Evolutionary conservation across 2,329 filamentous ascomycete species (phyloP), one percentile per base, ranked within the genome.

Genomic region (Diaporthe australafricana): DNA sequence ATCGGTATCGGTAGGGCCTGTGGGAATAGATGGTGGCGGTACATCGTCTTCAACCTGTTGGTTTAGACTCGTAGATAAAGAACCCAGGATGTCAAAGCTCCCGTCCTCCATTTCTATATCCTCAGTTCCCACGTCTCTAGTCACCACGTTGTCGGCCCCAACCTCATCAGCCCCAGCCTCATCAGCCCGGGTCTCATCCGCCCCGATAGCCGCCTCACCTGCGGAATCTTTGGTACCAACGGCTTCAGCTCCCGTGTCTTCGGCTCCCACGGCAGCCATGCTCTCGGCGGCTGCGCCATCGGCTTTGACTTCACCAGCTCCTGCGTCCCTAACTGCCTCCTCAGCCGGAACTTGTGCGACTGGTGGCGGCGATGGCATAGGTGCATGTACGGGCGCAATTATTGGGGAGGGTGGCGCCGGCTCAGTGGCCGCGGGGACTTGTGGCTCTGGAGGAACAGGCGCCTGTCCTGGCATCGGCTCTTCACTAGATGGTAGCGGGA

Each of bases 41-140:
- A 30, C 38, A 14, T 73, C 72, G 32, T 73, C 72, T 67, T 73
- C 72, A 4, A 66, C 72, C 30, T 73, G 72, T 30, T 55, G 63
- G 45, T 50, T 71, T 47, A 73, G 53, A 25, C 50, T 60, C 27
- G 72, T 70, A 35, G 50, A 66, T 27, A 72, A 38, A 60, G 70
- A 67, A 14, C 72, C 72, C n/a, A 73, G 65, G 14, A 73, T 53
- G 32, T 73, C 70, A 6, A 71, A 69, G 55, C 67, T 52, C 22
- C 65, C 70, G 20, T 73, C 70, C 17, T 73, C 70, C 16, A 42
- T 66, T 17, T 22, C 52, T 3, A 63, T 40, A 9, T 63, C 60
- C 20, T 63, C 60, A 7, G 27, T 65, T n/a, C n/a, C 60, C 16
- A 65, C 42, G 30, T 50, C 60, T 20, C 38, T 30, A 40, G 5